A percentile compares a stretch with the other conserved stretches of the same genome.
phyloP scores from a whole-genome alignment of 140 eudicot genomes.

The Senecio squalidus region DNA sequence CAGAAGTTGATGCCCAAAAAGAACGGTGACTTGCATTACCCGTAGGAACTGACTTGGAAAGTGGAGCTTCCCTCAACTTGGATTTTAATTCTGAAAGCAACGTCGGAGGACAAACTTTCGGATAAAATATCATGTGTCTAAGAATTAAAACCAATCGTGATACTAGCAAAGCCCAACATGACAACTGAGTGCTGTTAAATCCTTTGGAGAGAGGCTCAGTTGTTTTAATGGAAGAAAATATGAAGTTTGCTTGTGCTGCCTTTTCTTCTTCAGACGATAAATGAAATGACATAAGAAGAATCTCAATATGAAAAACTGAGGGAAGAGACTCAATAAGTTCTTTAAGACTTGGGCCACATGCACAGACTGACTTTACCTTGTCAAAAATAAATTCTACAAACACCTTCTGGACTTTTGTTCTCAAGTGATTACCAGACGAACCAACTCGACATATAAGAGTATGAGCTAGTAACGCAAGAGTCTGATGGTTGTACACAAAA shows the following conservation, averaged over 20 bases:
- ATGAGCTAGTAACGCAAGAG: slow-evolving; percentile 77
- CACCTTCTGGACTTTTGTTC: slow-evolving; percentile 49
- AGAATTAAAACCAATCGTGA: slow-evolving; percentile 80
- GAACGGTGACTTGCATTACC: slow-evolving; percentile 33
- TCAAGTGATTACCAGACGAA: slow-evolving; percentile 54
- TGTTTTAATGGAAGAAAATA: slow-evolving; percentile 52
- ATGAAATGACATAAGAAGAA: slow-evolving; percentile 81
- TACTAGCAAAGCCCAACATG: slow-evolving; percentile 80
- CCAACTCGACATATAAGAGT: slow-evolving; percentile 57
- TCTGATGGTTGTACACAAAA: slow-evolving; percentile 67
- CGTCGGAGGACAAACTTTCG: slow-evolving; percentile 74
- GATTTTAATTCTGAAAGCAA: slow-evolving; percentile 76
- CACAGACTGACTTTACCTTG: slow-evolving; percentile 45
- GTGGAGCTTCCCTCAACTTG: slow-evolving; percentile 59
- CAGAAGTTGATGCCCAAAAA: slow-evolving; percentile 66
- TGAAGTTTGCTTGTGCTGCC: slow-evolving; percentile 41
- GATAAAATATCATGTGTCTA: slow-evolving; percentile 81
- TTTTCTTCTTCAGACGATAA: slow-evolving; percentile 83
- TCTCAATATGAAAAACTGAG: slow-evolving; percentile 85
- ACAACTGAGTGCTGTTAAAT: slow-evolving; percentile 51
- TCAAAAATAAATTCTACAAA: slow-evolving; percentile 57
- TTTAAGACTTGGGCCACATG: slow-evolving; percentile 35
- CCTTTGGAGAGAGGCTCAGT: slow-evolving; percentile 40
- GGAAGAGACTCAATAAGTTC: slow-evolving; percentile 75
- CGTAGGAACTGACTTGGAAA: slow-evolving; percentile 27